Evolutionary conservation across 23 red algal genomes (phyloP).

Genomic region (Gracilariopsis chorda): DNA sequence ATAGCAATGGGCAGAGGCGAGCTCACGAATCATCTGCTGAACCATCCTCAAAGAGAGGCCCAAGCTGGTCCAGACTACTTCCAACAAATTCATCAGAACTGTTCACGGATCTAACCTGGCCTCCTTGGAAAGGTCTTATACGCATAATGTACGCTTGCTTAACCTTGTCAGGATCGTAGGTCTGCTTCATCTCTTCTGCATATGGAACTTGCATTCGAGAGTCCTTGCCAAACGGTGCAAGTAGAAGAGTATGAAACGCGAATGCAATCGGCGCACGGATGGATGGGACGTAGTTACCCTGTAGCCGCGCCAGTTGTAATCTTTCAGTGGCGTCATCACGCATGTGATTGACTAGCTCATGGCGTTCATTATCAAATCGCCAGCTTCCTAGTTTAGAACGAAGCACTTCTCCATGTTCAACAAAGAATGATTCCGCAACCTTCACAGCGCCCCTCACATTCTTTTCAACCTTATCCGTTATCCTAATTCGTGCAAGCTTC

Average conservation of each 20-base stretch:
- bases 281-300: conserved; percentile 87
- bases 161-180: conserved; percentile 52
- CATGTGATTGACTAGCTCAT: conserved; percentile 84
- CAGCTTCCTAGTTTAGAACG: conserved; percentile 59
- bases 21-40: neutral
- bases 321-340: conserved; percentile 95
- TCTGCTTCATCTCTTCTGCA: conserved; percentile 52
- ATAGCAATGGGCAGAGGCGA: neutral
- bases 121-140: conserved; percentile 17
- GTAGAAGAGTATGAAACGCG: conserved; percentile 77
- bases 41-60: conserved; percentile 18
- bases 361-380: conserved; percentile 84
- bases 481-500: conserved; percentile 80
- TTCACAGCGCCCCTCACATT: conserved; percentile 79
- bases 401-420: conserved; percentile 73
- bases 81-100: neutral
- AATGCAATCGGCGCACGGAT: conserved; percentile 80
- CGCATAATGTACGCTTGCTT: conserved; percentile 54
- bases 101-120: neutral
- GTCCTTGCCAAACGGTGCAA: conserved; percentile 54
- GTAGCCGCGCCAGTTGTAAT: conserved; percentile 89
- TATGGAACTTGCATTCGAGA: conserved; percentile 22
- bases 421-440: conserved; percentile 88
- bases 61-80: conserved; percentile 12
- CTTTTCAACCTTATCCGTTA: conserved; percentile 92